These are phyloP conservation scores for Scytalidium sp. DNA, from an alignment of 2,329 filamentous ascomycete species.

Conservation along the genomic window DNA sequence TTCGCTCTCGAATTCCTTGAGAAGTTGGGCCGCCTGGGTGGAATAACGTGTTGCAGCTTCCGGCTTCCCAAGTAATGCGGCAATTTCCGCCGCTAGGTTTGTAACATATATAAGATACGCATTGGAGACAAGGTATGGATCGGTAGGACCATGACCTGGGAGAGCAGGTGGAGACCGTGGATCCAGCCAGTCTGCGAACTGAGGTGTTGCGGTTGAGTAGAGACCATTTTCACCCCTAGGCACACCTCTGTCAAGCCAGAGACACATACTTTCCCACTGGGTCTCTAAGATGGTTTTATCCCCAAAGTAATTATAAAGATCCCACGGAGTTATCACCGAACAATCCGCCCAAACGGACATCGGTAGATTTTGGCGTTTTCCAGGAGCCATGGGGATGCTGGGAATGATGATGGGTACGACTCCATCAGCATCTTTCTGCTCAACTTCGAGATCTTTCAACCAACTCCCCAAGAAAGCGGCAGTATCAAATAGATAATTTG, in stretches of 20 bases:
- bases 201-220: constrained; percentile 8
- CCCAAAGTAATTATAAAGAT: constrained; percentile 12
- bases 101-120: constrained; percentile 14
- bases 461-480: constrained; percentile 47
- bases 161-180: constrained; percentile 11
- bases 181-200: constrained; percentile 18
- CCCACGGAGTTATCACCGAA: constrained; percentile 14
- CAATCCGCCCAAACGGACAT: constrained; percentile 16
- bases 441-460: constrained; percentile 43
- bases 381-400: constrained; percentile 4
- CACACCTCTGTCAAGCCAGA: constrained; percentile 7
- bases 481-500: constrained; percentile 51
- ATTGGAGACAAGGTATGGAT: constrained; percentile 15
- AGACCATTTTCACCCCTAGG: constrained; percentile 5
- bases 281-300: constrained; percentile 10
- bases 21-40: not conserved
- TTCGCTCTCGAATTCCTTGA: not conserved
- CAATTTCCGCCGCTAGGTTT: constrained; percentile 11
- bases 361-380: constrained; percentile 2
- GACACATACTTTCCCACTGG: constrained; percentile 10
- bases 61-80: constrained; percentile 7
- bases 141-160: constrained; percentile 11
- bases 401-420: constrained; percentile 30
- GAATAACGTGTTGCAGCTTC: not conserved
- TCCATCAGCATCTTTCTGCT: constrained; percentile 25